Conservation (phyloP, 169 alveolate species). For the Toxoplasma gondii region DNA sequence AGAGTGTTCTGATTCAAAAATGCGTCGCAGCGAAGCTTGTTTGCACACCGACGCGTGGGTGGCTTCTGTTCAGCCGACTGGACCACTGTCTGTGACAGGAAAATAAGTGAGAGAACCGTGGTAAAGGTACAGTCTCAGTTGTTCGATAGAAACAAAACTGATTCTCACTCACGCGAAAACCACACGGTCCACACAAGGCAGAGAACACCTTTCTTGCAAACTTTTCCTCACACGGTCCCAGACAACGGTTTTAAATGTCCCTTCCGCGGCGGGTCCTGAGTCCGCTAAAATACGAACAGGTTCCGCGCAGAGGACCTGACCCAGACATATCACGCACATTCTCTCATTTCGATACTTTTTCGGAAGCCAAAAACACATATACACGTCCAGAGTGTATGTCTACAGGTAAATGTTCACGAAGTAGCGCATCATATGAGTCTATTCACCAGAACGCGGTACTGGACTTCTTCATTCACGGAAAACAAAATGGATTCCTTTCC, state of each 20-base stretch:
- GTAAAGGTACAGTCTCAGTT: neutral
- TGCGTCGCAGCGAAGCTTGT: neutral
- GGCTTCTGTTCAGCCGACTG: neutral
- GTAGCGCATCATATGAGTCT: neutral
- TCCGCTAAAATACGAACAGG: neutral
- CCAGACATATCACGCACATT: neutral
- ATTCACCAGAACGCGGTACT: neutral
- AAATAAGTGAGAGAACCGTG: neutral
- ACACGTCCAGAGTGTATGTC: neutral
- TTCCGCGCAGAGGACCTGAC: neutral
- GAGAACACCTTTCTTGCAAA: neutral
- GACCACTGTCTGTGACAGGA: neutral
- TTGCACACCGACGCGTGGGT: neutral
- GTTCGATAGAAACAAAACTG: neutral
- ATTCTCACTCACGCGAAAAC: neutral
- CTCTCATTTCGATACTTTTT: neutral
- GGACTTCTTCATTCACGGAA: neutral
- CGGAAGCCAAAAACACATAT: neutral
- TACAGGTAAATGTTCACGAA: neutral
- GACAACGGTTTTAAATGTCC: neutral
- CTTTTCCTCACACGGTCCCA: neutral
- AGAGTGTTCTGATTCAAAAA: neutral
- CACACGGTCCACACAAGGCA: neutral
- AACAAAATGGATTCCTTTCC: neutral
- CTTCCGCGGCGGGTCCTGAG: neutral